Conservation (phyloP, 2,329 filamentous ascomycete species). For the Aspergillus pseudonomiae region DNA sequence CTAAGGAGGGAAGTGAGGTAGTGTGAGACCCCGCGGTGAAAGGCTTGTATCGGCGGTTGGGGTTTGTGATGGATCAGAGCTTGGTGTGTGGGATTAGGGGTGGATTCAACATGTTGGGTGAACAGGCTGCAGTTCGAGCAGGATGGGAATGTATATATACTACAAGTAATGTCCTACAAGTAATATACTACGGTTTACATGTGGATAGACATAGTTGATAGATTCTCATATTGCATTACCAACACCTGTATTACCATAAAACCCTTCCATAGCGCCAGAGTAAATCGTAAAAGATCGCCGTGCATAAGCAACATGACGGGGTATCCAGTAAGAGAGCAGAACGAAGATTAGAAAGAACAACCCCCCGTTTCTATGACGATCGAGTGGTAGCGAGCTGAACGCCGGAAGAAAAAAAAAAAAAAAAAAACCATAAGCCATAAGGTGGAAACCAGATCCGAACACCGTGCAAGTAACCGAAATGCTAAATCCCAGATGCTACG, state of each 20-base stretch:
- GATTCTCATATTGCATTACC: slow-evolving; percentile 4
- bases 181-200: background rate
- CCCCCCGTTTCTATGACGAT: slow-evolving; percentile 20
- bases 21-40: slow-evolving; percentile 45
- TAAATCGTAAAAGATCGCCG: slow-evolving; percentile 24
- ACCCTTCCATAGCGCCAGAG: slow-evolving; percentile 13
- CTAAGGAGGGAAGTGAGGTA: slow-evolving; percentile 36
- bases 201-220: background rate
- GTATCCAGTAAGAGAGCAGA: slow-evolving; percentile 35
- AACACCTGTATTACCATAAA: slow-evolving; percentile 15
- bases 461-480: slow-evolving; percentile 11
- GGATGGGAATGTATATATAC: no score
- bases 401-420: background rate
- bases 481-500: slow-evolving; percentile 8
- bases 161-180: no score
- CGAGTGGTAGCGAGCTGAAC: slow-evolving; percentile 13
- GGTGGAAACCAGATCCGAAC: background rate
- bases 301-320: slow-evolving; percentile 35
- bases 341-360: slow-evolving; percentile 22
- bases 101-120: slow-evolving; percentile 86
- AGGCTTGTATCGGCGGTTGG: no score
- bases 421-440: slow-evolving; percentile 11
- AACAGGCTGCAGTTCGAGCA: slow-evolving; percentile 38
- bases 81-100: slow-evolving; percentile 68
- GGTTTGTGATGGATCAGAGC: no score